Conservation (phyloP, 257 asterid genomes). For the Solanum rostratum region DNA sequence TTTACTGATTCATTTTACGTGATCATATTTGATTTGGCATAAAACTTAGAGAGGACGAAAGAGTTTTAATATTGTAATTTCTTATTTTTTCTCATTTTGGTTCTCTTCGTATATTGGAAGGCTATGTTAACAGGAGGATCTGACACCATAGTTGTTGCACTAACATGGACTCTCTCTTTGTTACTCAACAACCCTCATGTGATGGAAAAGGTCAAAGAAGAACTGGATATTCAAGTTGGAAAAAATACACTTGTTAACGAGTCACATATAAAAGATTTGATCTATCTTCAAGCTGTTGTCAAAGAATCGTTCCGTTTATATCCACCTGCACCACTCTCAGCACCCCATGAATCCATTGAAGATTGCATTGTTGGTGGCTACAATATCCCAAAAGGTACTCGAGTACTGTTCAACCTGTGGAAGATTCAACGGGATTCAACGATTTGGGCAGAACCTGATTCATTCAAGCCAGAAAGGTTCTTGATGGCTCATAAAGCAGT, state of each 20-base stretch:
- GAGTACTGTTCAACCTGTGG: slow-evolving; percentile 24
- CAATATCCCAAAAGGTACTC: slow-evolving; percentile 28
- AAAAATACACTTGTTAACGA: slow-evolving; percentile 14
- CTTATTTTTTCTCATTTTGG: too few species aligned
- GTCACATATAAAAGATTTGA: slow-evolving; percentile 24
- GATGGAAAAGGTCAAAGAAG: slow-evolving; percentile 22
- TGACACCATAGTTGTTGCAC: slow-evolving; percentile 16
- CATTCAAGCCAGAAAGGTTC: slow-evolving; percentile 39
- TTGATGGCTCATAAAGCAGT: slow-evolving; percentile 14
- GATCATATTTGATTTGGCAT: too few species aligned
- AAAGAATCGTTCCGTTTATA: slow-evolving; percentile 40
- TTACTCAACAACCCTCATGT: slow-evolving; percentile 19
- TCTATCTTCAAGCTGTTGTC: slow-evolving; percentile 36
- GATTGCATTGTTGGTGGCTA: slow-evolving; percentile 37
- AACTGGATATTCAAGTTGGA: slow-evolving; percentile 32
- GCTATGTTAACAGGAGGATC: slow-evolving; percentile 12
- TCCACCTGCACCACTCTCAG: slow-evolving; percentile 16
- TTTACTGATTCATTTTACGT: too few species aligned
- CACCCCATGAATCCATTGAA: slow-evolving; percentile 4
- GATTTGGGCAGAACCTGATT: slow-evolving; percentile 25
- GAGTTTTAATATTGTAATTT: too few species aligned
- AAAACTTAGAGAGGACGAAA: too few species aligned
- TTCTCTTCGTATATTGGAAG: background rate
- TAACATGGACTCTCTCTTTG: slow-evolving; percentile 29
- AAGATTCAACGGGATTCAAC: slow-evolving; percentile 31